A percentile compares a stretch with the other conserved stretches of the same genome.
Evolutionary conservation across 345 rosid genomes (phyloP).

Genomic region (Salix exigua): DNA sequence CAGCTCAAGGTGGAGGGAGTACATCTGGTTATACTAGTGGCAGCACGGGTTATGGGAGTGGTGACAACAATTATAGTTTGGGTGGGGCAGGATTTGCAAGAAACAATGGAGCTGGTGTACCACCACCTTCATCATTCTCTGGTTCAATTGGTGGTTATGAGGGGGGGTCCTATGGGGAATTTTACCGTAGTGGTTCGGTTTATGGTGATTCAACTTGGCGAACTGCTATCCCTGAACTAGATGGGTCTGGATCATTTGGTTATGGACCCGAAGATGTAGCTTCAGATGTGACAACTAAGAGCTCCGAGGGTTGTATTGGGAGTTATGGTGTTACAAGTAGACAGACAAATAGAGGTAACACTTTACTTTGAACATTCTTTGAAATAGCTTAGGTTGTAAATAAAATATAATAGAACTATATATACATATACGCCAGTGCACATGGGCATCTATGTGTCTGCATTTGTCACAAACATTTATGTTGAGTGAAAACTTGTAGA

Average conservation of each 20-base stretch:
- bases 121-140: slow-evolving; percentile 53
- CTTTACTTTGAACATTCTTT: slow-evolving; percentile 11
- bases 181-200: slow-evolving; percentile 55
- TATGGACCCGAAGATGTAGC: slow-evolving; percentile 62
- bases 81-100: slow-evolving; percentile 57
- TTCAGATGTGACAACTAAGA: slow-evolving; percentile 55
- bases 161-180: slow-evolving; percentile 62
- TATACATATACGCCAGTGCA: neutral
- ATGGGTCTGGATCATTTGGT: slow-evolving; percentile 57
- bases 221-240: slow-evolving; percentile 56
- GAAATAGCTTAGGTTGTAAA: neutral
- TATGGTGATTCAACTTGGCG: slow-evolving; percentile 81
- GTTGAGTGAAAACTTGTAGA: neutral
- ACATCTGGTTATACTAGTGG: slow-evolving; percentile 35
- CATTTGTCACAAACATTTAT: neutral
- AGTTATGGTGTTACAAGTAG: slow-evolving; percentile 68
- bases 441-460: neutral
- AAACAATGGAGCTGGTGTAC: slow-evolving; percentile 43
- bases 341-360: slow-evolving; percentile 80
- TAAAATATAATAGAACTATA: neutral
- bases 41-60: slow-evolving; percentile 35
- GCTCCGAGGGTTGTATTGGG: slow-evolving; percentile 67
- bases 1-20: slow-evolving; percentile 40
- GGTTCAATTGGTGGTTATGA: slow-evolving; percentile 53
- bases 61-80: slow-evolving; percentile 39